Base-by-base conservation (phyloP, 306 rosid genomes). In the Potentilla sterilis region DNA sequence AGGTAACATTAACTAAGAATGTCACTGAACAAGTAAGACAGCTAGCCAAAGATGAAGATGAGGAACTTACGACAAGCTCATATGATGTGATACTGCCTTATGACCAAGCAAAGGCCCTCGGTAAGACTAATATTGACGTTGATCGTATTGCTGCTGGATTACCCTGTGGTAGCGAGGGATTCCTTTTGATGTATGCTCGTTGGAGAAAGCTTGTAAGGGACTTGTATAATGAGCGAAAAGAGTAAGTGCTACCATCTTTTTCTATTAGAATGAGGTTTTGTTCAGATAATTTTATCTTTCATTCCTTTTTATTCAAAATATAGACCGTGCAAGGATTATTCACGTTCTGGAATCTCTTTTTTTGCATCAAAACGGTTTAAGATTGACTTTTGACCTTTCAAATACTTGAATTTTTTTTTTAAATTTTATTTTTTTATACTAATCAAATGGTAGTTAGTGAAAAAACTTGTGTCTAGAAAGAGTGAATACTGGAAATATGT, bases 31-130 rank as follows among this genome's bases (percentile, higher is more conserved):
- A 95, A 95, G 97, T 95, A 64, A 81, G 90, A 73, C 75, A 87
- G 77, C 96, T 92, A 80, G 96, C 99, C 44, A 86, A 85, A 73
- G 92, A 89, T 71, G 97, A 95, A 85, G 84, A 85, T 76, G 95
- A 94, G 79, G 83, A 89, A 79, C 92, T 89, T 76, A 78, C 89
- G 84, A 79, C 79, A 59, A 77, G 87, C 72, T 84, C 92, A 75
- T 87, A 87, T 80, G 96, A 95, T 81, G 83, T 88, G 81, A 85
- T 83, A 79, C 96, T 87, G 75, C 97, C 96, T 42, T 95, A 95
- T 78, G 99, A 95, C 86, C 99, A 95, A 92, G 99, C 97, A 81
- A 95, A 83, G 84, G 99, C 97, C 75, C 97, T 95, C 62, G 99
- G 99, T 79, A 95, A 95, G 85, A 92, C 89, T 77, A 95, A 90